phyloP scores from a whole-genome alignment of 805 yeast genomes.

The Barnettozyma pratensis region DNA sequence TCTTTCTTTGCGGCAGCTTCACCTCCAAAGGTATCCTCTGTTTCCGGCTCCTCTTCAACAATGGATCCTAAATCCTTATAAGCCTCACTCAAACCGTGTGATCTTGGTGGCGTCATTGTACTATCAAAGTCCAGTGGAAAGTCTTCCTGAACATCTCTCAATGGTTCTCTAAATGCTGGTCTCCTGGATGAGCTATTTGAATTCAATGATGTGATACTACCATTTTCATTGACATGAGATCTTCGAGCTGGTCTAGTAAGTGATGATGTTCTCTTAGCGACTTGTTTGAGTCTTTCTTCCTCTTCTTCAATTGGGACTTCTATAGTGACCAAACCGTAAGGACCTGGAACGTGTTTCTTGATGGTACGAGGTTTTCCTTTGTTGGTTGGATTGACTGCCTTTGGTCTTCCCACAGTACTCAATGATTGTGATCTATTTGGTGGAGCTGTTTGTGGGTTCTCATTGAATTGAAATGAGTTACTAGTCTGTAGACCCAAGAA shows the following conservation, averaged over 20 bases:
- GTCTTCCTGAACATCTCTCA: slow-evolving; percentile 20
- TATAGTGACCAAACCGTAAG: slow-evolving; percentile 61
- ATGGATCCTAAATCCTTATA: slow-evolving; percentile 13
- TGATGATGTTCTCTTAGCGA: slow-evolving; percentile 3
- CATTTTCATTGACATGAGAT: slow-evolving; percentile 4
- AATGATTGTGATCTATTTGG: slow-evolving; percentile 19
- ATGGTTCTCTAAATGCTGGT: slow-evolving; percentile 15
- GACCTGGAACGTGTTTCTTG: slow-evolving; percentile 69
- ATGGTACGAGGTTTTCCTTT: slow-evolving; percentile 38
- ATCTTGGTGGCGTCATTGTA: not conserved
- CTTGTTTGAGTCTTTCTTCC: slow-evolving; percentile 12
- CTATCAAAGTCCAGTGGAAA: slow-evolving; percentile 10
- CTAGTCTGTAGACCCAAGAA: slow-evolving; percentile 21
- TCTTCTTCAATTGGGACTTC: slow-evolving; percentile 53
- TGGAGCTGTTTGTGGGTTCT: slow-evolving; percentile 10
- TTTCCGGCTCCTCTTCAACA: slow-evolving; percentile 11
- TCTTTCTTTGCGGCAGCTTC: not conserved
- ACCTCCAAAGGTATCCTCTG: not conserved
- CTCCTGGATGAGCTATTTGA: slow-evolving; percentile 14
- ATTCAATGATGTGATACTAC: slow-evolving; percentile 10
- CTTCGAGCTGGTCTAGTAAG: slow-evolving; percentile 2
- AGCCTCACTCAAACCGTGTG: not conserved
- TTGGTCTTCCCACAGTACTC: slow-evolving; percentile 1
- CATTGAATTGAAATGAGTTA: slow-evolving; percentile 7
- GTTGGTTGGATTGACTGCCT: slow-evolving; percentile 1